These are phyloP conservation scores for Xanthoceras sorbifolium DNA, from an alignment of 345 rosid genomes.

Conservation along the genomic window DNA sequence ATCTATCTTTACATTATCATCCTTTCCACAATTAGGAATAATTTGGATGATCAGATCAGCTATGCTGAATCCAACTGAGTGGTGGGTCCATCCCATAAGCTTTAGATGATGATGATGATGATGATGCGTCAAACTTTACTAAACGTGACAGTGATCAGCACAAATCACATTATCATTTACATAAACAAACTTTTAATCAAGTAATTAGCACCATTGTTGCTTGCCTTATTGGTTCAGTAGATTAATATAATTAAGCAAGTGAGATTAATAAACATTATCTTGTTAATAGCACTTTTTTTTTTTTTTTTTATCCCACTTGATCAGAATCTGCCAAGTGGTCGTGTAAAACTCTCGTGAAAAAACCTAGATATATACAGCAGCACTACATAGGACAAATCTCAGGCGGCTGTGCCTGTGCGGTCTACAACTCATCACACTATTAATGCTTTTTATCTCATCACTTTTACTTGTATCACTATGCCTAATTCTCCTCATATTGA, in stretches of 20 bases:
- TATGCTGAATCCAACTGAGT: conserved; percentile 10
- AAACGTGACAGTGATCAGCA: conserved; percentile 4
- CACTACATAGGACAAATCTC: background rate
- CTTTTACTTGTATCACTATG: conserved; percentile 3
- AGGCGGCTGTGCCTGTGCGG: conserved; percentile 5
- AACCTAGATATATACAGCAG: background rate
- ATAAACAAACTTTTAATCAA: background rate
- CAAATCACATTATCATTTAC: background rate
- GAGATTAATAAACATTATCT: conserved; percentile 28
- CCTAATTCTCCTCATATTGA: conserved; percentile 17
- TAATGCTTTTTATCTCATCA: background rate
- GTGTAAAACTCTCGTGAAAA: background rate
- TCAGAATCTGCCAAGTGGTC: background rate
- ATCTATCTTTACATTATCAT: conserved; percentile 10
- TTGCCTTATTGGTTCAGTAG: background rate
- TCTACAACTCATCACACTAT: background rate
- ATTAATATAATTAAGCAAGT: background rate
- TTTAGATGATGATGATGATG: background rate
- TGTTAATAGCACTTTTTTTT: background rate
- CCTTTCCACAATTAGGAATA: conserved; percentile 18
- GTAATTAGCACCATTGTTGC: background rate
- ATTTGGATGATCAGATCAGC: background rate
- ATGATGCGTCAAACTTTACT: background rate
- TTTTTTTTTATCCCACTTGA: conserved; percentile 21
- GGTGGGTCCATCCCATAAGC: conserved; percentile 9